Percentiles rank a stretch among this genome's conserved stretches.
Conservation (phyloP, 306 rosid genomes). For the Herpetospermum pedunculosum region DNA sequence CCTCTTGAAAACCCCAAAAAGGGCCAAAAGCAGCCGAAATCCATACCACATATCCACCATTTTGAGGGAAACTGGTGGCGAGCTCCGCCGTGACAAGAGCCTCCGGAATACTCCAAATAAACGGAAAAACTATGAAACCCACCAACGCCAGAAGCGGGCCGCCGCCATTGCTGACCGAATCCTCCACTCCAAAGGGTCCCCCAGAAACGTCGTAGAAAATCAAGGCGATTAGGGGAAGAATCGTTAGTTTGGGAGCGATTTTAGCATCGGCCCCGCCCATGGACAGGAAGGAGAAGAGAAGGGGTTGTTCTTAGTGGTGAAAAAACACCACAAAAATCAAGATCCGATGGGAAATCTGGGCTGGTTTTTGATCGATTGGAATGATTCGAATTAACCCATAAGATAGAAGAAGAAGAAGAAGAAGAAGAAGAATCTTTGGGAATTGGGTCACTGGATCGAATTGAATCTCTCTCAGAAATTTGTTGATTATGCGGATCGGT, state of each 20-base stretch:
- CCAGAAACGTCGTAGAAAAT: conserved; percentile 93
- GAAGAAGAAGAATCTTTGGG: no score
- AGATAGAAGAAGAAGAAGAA: no score
- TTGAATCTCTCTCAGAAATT: no score
- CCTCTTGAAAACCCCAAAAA: conserved; percentile 90
- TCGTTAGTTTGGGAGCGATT: conserved; percentile 46
- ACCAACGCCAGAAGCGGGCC: conserved; percentile 72
- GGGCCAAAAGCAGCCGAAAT: conserved; percentile 74
- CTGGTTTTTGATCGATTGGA: no score
- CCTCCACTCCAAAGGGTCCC: conserved; percentile 86
- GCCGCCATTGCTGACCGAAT: conserved; percentile 64
- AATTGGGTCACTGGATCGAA: no score
- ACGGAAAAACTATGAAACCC: conserved; percentile 65
- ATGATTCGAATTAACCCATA: no score
- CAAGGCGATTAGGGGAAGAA: conserved; percentile 72
- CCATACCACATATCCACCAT: conserved; percentile 85
- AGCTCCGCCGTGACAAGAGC: conserved; percentile 88
- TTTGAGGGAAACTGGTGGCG: conserved; percentile 68
- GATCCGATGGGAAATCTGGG: no score
- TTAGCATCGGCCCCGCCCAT: conserved; percentile 33
- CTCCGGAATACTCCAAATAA: conserved; percentile 84
- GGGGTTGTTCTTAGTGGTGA: neutral
- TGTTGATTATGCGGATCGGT: no score
- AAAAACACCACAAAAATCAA: neutral
- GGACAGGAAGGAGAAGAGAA: conserved; percentile 4